Conservation (phyloP, 1,139 yeast genomes). For the Geotrichum carabidarum region DNA sequence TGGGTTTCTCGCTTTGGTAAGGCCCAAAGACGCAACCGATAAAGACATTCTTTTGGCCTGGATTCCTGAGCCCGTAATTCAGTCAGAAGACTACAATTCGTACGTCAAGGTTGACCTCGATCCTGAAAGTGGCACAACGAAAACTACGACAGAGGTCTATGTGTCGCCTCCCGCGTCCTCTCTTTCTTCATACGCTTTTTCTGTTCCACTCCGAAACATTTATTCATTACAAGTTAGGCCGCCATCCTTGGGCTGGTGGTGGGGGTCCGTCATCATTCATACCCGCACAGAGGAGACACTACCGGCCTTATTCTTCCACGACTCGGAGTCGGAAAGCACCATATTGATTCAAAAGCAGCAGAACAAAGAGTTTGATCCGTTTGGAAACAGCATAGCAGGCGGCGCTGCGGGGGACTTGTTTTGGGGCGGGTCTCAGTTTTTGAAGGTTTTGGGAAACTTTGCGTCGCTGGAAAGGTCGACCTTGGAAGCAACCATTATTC, state of each 20-base stretch:
- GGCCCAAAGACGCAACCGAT: constrained; percentile 48
- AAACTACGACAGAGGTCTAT: constrained; percentile 30
- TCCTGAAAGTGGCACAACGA: constrained; percentile 24
- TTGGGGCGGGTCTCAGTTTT: constrained; percentile 90
- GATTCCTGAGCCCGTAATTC: constrained; percentile 60
- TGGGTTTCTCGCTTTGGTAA: constrained; percentile 65
- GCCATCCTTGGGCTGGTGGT: constrained; percentile 87
- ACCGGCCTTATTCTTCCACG: constrained; percentile 89
- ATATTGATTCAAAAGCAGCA: constrained; percentile 53
- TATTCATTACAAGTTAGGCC: constrained; percentile 78
- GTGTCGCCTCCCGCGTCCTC: constrained; percentile 52
- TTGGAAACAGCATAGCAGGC: constrained; percentile 41
- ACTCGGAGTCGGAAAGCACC: constrained; percentile 68
- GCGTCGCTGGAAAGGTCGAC: constrained; percentile 65
- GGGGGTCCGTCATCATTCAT: constrained; percentile 76
- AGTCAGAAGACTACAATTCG: constrained; percentile 46
- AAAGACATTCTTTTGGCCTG: constrained; percentile 65
- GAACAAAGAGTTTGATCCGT: constrained; percentile 68
- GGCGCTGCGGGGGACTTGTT: constrained; percentile 48
- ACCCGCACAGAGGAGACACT: constrained; percentile 61
- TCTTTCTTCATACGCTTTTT: constrained; percentile 60
- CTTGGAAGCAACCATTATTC: constrained; percentile 63
- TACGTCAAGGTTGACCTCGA: constrained; percentile 54
- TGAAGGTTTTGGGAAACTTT: constrained; percentile 48
- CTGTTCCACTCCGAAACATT: constrained; percentile 53